Evolutionary conservation across 2,329 filamentous ascomycete species (phyloP), one percentile per base, ranked within the genome.

Genomic region (Cryphonectria naterciae): DNA sequence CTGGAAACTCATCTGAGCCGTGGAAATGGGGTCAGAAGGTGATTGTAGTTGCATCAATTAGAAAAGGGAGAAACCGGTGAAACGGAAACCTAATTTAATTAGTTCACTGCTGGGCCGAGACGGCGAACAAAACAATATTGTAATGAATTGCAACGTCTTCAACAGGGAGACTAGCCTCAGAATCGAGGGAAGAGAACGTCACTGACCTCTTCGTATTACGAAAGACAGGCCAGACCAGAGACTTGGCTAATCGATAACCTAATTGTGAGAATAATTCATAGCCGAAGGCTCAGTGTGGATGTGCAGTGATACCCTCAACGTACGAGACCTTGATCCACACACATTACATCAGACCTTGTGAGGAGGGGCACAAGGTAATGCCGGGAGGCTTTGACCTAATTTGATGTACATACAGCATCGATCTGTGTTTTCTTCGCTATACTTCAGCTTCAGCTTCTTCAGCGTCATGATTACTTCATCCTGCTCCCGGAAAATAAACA

Each of bases 161-260:
- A 37, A 37, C 37, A 37, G 37, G 37, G 10, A 37, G 37, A 37
- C 37, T 37, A 37, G 37, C 37, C 37, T 37, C 37, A 37, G 10
- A 5, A 37, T 37, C 37, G 37, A 37, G 37, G 37, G 60, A 60
- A 25, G 65, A 70, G 25, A 56, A 49, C 32, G 65, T 39, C 2
- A 15, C 41, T 19, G 60, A 49, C 2, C n/a, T 68, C 11, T 64
- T 61, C 39, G 52, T 60, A 10, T 39, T 68, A 5, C 61, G 61
- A 10, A 68, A 61, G 32, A 11, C 39, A 37, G 70, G 64, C 1
- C 46, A 68, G n/a, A 32, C 35, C 11, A 43, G 68, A 41, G 49
- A 72, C 37, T 68, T 70, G 65, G 65, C 68, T 70, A 3, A 62
- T 56, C 11, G 68, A 65, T 1, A 72, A 67, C 28, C 32, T 70